Evolutionary conservation across 768 basidiomycete species (phyloP).

Genomic region (Suillus cothurnatus): DNA sequence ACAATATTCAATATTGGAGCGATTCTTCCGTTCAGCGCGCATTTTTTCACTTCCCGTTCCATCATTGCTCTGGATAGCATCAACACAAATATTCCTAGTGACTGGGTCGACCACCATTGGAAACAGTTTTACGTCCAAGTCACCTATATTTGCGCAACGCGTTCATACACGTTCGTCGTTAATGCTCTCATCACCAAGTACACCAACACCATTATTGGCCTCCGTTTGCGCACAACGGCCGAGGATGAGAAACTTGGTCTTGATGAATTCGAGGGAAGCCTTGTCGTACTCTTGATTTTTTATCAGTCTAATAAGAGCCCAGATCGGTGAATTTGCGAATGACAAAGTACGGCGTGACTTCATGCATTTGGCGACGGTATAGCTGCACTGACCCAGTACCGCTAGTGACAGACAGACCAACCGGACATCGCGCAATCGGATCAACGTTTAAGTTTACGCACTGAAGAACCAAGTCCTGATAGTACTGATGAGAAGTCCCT

Average conservation of each 20-base stretch:
- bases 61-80: constrained; percentile 73
- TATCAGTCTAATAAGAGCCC: background rate
- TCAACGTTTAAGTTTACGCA: background rate
- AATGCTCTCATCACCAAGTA: constrained; percentile 62
- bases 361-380: constrained; percentile 32
- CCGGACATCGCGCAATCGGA: constrained; percentile 26
- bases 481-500: background rate
- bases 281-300: background rate
- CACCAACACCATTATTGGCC: constrained; percentile 58
- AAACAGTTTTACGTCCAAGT: constrained; percentile 82
- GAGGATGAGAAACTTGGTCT: constrained; percentile 65
- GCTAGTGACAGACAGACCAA: constrained; percentile 44
- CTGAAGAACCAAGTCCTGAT: constrained; percentile 16
- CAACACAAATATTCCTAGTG: constrained; percentile 52
- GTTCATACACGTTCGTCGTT: constrained; percentile 60
- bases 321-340: constrained; percentile 72
- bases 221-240: constrained; percentile 54
- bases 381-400: constrained; percentile 10
- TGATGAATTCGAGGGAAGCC: constrained; percentile 69
- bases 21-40: constrained; percentile 19
- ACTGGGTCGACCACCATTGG: constrained; percentile 77
- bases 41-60: constrained; percentile 66
- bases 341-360: constrained; percentile 73
- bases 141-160: constrained; percentile 59
- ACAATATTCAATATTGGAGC: constrained; percentile 28